A percentile compares a stretch with the other conserved stretches of the same genome.
Conservation (phyloP, 2,329 filamentous ascomycete species). For the Fusarium sp. region DNA sequence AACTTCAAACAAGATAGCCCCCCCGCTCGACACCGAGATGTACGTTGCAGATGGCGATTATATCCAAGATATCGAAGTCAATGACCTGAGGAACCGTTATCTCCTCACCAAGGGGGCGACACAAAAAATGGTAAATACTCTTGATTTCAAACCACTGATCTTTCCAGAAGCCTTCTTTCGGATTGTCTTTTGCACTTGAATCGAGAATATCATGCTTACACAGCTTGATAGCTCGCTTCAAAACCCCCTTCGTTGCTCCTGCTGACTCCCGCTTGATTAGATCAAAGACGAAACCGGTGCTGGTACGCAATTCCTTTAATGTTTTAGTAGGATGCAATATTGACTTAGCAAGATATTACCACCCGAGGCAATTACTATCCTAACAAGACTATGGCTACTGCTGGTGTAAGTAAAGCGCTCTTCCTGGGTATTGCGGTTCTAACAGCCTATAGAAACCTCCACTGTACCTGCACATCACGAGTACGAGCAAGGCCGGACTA, state of each 20-base stretch:
- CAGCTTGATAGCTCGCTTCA: constrained; percentile 72
- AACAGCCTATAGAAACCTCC: constrained; percentile 78
- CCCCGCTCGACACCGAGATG: constrained; percentile 83
- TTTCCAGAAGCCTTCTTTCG: constrained; percentile 52
- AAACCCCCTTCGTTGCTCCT: constrained; percentile 82
- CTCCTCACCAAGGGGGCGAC: constrained; percentile 96
- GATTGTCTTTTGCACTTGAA: constrained; percentile 57
- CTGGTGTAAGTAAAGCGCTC: constrained; percentile 74
- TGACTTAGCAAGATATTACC: constrained; percentile 89
- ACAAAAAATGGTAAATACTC: constrained; percentile 99
- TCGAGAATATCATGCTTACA: constrained; percentile 78
- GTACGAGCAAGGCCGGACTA: constrained; percentile 90
- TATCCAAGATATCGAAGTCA: constrained; percentile 99
- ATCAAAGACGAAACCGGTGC: constrained; percentile 99
- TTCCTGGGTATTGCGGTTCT: neutral
- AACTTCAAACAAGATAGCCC: constrained; percentile 53
- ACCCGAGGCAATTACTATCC: constrained; percentile 97
- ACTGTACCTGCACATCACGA: constrained; percentile 94
- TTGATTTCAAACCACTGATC: constrained; percentile 56
- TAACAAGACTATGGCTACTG: constrained; percentile 96
- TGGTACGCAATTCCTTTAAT: constrained; percentile 78
- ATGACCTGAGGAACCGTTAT: constrained; percentile 96
- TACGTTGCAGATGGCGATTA: constrained; percentile 97
- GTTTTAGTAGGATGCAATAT: constrained; percentile 62
- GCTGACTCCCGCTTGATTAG: constrained; percentile 97